Percentiles rank a stretch among this genome's conserved stretches.
Conservation (phyloP, 2,329 filamentous ascomycete species). For the Diplocarpon rosae region DNA sequence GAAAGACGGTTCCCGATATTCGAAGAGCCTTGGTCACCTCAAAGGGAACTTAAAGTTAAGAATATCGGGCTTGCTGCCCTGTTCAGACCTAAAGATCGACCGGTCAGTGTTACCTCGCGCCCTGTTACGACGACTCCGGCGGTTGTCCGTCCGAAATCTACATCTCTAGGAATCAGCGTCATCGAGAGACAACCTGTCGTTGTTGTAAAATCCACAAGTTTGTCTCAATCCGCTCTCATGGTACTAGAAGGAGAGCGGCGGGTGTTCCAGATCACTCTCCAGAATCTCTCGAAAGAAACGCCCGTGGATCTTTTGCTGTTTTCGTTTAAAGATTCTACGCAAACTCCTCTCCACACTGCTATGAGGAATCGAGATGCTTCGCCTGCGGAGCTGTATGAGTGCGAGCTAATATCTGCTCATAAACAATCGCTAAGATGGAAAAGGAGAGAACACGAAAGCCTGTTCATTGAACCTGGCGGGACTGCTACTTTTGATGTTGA, state of each 20-base stretch:
- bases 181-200: slow-evolving; percentile 72
- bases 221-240: slow-evolving; percentile 82
- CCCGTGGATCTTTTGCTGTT: slow-evolving; percentile 77
- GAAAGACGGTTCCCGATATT: slow-evolving; percentile 81
- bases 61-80: slow-evolving; percentile 51
- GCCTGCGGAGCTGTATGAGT: slow-evolving; percentile 71
- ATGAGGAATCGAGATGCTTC: slow-evolving; percentile 67
- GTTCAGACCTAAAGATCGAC: slow-evolving; percentile 22
- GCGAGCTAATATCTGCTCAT: slow-evolving; percentile 67
- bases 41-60: slow-evolving; percentile 64
- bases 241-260: slow-evolving; percentile 81
- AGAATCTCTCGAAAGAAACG: slow-evolving; percentile 61
- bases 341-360: slow-evolving; percentile 62
- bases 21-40: slow-evolving; percentile 60
- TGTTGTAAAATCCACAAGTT: slow-evolving; percentile 61
- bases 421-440: slow-evolving; percentile 55
- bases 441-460: slow-evolving; percentile 39
- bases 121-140: slow-evolving; percentile 30
- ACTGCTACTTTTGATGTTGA: slow-evolving; percentile 70
- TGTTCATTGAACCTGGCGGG: slow-evolving; percentile 54
- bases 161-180: slow-evolving; percentile 55
- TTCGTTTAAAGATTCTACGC: slow-evolving; percentile 82
- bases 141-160: slow-evolving; percentile 35
- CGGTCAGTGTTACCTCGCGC: slow-evolving; percentile 25
- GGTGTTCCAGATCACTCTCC: slow-evolving; percentile 65